Conservation (phyloP, 306 rosid genomes). For the Prunus davidiana region DNA sequence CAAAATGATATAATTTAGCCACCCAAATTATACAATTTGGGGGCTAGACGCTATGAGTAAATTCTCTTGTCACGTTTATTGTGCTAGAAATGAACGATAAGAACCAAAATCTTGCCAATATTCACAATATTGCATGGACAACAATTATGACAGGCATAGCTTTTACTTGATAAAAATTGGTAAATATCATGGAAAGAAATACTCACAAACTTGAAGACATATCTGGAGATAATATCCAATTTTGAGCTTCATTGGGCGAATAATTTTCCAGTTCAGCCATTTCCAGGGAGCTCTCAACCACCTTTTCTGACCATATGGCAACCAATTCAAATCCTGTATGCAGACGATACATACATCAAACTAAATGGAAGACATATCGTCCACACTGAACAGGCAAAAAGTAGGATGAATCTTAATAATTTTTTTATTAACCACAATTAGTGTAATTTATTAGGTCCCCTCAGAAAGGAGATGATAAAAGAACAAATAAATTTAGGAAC, state of each 20-base stretch:
- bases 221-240: slow-evolving; percentile 72
- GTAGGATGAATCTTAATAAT: slow-evolving; percentile 16
- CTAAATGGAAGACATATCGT: slow-evolving; percentile 23
- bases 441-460: neutral
- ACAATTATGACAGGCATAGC: slow-evolving; percentile 18
- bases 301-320: slow-evolving; percentile 78
- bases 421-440: neutral
- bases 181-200: slow-evolving; percentile 2
- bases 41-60: neutral
- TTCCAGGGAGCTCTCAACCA: slow-evolving; percentile 78
- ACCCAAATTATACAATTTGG: neutral
- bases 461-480: neutral
- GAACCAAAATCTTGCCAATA: slow-evolving; percentile 1
- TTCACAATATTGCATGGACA: neutral
- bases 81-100: slow-evolving; percentile 5
- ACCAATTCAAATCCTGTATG: slow-evolving; percentile 83
- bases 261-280: slow-evolving; percentile 98
- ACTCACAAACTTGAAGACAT: slow-evolving; percentile 56
- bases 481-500: neutral
- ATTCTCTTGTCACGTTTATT: neutral
- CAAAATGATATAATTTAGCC: neutral
- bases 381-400: slow-evolving; percentile 17
- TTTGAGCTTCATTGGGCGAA: slow-evolving; percentile 89
- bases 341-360: slow-evolving; percentile 27
- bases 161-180: slow-evolving; percentile 13